These are phyloP conservation scores for Ensete ventricosum DNA, from an alignment of 176 grass and related monocot species.

Conservation along the genomic window DNA sequence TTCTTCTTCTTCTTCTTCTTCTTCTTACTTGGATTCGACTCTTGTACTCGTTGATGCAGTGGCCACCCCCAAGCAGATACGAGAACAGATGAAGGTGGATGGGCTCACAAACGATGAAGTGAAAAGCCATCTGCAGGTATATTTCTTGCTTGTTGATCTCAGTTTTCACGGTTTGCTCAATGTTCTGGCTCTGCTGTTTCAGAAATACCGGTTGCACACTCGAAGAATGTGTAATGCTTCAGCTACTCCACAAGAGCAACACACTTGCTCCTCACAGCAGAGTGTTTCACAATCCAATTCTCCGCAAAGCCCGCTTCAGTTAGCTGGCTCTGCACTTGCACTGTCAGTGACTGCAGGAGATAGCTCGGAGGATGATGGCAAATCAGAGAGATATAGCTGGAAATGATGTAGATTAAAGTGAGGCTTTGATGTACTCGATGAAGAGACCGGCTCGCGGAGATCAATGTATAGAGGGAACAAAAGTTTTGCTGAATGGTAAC, in stretches of 20 bases:
- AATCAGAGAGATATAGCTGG: constrained; percentile 57
- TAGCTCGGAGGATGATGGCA: constrained; percentile 55
- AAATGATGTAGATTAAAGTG: constrained; percentile 3
- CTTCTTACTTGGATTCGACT: neutral
- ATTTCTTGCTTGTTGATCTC: no score
- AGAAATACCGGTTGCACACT: constrained; percentile 84
- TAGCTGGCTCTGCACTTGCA: constrained; percentile 30
- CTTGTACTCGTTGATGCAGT: constrained; percentile 26
- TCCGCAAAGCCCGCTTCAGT: constrained; percentile 55
- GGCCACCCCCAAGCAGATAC: constrained; percentile 89
- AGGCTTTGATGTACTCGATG: neutral
- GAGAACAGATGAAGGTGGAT: constrained; percentile 88
- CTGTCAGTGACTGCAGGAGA: constrained; percentile 49
- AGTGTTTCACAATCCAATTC: constrained; percentile 66
- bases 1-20: no score
- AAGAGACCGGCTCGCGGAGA: neutral
- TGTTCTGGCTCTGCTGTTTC: neutral
- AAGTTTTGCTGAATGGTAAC: neutral
- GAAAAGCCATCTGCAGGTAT: constrained; percentile 87
- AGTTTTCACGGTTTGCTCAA: neutral
- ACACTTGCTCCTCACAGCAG: constrained; percentile 47
- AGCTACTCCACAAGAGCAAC: constrained; percentile 25
- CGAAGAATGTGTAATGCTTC: constrained; percentile 30
- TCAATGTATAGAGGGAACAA: neutral
- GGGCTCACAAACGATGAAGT: constrained; percentile 94